Conservation (phyloP, 1,284 basidiomycete species). For the Pseudozyma hubeiensis region DNA sequence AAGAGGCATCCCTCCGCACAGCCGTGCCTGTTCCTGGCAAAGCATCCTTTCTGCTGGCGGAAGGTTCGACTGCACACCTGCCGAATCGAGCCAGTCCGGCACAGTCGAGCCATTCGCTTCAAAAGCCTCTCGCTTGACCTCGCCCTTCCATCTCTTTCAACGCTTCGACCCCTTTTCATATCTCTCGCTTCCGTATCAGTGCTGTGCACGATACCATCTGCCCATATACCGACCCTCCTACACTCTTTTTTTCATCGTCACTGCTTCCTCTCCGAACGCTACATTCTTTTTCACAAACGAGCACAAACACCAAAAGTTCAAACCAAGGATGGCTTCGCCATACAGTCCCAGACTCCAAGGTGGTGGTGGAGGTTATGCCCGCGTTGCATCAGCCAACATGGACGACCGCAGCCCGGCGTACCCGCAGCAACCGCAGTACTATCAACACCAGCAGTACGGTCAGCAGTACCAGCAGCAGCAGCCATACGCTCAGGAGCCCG, state of each 20-base stretch:
- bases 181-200: neutral
- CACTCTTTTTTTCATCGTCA: neutral
- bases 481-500: constrained; percentile 14
- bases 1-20: neutral
- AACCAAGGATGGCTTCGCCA: constrained; percentile 22
- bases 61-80: neutral
- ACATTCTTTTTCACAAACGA: neutral
- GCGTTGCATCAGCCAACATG: constrained; percentile 11
- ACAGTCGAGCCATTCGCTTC: neutral
- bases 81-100: neutral
- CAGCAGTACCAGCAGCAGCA: constrained; percentile 31
- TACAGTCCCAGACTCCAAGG: constrained; percentile 16
- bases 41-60: neutral
- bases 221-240: neutral
- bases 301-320: neutral
- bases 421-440: neutral
- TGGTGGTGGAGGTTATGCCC: constrained; percentile 18
- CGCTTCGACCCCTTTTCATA: neutral
- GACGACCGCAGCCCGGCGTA: constrained; percentile 12
- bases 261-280: neutral
- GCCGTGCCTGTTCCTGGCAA: neutral
- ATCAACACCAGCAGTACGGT: constrained; percentile 11
- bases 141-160: neutral
- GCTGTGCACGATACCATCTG: constrained; percentile 15
- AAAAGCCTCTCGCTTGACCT: neutral